Evolutionary conservation across 768 basidiomycete genomes (phyloP).

Genomic region (Russula brevipes): DNA sequence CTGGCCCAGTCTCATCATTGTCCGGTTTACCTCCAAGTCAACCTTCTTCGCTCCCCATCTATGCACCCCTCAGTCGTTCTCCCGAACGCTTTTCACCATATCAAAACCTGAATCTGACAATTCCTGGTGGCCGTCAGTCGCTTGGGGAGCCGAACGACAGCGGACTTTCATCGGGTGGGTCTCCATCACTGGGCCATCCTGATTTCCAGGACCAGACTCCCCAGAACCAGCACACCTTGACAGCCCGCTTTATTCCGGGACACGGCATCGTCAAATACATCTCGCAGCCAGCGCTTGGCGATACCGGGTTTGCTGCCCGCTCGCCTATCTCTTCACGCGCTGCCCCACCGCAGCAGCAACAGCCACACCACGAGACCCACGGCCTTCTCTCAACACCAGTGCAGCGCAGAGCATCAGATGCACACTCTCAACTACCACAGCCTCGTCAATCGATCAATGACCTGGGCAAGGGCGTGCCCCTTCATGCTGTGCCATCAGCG

Average conservation of each 20-base stretch:
- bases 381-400: constrained; percentile 20
- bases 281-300: constrained; percentile 33
- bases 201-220: constrained; percentile 41
- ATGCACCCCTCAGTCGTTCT: constrained; percentile 58
- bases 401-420: constrained; percentile 40
- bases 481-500: constrained; percentile 73
- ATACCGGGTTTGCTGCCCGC: constrained; percentile 32
- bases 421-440: constrained; percentile 28
- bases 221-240: constrained; percentile 36
- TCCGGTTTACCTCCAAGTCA: constrained; percentile 56
- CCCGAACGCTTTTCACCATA: constrained; percentile 52
- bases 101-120: constrained; percentile 56
- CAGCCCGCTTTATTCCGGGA: constrained; percentile 59
- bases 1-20: constrained; percentile 33
- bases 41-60: constrained; percentile 72
- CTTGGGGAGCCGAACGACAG: constrained; percentile 61
- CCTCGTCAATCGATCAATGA: constrained; percentile 38
- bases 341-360: constrained; percentile 29
- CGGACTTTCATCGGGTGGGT: constrained; percentile 47
- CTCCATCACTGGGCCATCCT: constrained; percentile 42
- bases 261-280: constrained; percentile 62
- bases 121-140: constrained; percentile 47
- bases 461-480: constrained; percentile 85
- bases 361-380: constrained; percentile 10
- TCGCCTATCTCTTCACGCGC: constrained; percentile 55